Percentiles rank a stretch among this genome's conserved stretches.
Evolutionary conservation across 1,139 yeast genomes (phyloP).

Genomic region (Groenewaldozyma sp.): DNA sequence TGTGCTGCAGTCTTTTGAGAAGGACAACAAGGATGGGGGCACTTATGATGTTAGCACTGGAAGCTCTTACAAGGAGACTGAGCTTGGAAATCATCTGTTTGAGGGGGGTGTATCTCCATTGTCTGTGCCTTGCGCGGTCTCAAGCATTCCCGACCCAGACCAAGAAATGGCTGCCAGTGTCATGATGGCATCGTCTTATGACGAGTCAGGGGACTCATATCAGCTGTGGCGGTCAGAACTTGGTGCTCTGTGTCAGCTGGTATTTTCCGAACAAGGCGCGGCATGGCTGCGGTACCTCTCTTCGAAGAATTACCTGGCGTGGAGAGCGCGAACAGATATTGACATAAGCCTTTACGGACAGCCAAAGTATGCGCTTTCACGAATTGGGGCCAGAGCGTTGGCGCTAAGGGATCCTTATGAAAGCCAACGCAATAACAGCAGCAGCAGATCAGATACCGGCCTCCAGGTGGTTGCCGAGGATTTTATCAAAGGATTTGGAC

Average conservation of each 20-base stretch:
- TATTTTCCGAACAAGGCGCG: conserved; percentile 24
- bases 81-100: neutral
- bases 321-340: conserved; percentile 14
- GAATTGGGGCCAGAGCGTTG: neutral
- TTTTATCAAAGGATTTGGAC: neutral
- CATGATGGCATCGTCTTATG: conserved; percentile 21
- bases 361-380: neutral
- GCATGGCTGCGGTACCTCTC: conserved; percentile 24
- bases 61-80: neutral
- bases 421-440: neutral
- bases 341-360: conserved; percentile 5
- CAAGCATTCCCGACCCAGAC: conserved; percentile 16
- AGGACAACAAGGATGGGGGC: neutral
- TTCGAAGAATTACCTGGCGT: conserved; percentile 21
- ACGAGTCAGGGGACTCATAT: neutral
- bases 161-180: conserved; percentile 23
- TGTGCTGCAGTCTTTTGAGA: neutral
- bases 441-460: too few relatives aligned
- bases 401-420: neutral
- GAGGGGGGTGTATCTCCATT: conserved; percentile 11
- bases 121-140: conserved; percentile 19
- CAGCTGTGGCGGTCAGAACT: conserved; percentile 15
- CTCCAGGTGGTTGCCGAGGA: neutral
- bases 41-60: neutral
- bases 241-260: conserved; percentile 14